Percentiles rank a stretch among this genome's conserved stretches.
Conservation (phyloP, 2,329 filamentous ascomycete genomes). For the Calonectria pauciramosa region DNA sequence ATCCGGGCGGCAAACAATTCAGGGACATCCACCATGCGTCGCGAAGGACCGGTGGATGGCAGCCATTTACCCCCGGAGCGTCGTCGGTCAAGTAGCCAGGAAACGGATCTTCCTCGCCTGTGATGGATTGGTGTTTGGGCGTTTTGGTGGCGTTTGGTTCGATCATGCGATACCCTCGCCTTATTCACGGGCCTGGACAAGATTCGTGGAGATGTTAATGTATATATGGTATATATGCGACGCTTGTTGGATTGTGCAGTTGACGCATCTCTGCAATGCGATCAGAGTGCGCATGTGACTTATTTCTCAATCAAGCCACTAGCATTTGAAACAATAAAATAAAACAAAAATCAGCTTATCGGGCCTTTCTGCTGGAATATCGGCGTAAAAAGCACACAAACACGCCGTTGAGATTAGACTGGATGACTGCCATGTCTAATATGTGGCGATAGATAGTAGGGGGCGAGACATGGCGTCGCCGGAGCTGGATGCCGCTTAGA, state of each 20-base stretch:
- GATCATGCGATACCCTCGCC: conserved; percentile 22
- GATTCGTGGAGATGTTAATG: neutral
- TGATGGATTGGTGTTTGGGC: conserved; percentile 35
- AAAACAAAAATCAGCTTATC: neutral
- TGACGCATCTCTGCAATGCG: neutral
- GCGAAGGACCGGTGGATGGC: conserved; percentile 47
- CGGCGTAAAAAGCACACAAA: neutral
- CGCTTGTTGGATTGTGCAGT: neutral
- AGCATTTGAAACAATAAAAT: neutral
- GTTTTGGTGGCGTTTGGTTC: conserved; percentile 23
- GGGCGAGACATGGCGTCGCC: neutral
- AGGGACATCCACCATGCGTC: conserved; percentile 48
- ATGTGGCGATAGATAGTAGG: neutral
- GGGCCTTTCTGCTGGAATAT: neutral
- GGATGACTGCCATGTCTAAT: too few species aligned
- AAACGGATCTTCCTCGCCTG: conserved; percentile 53
- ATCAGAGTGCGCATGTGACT: neutral
- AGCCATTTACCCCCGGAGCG: conserved; percentile 50
- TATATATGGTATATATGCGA: neutral
- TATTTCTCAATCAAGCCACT: neutral
- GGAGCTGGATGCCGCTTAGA: conserved; percentile 12
- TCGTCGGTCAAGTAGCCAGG: conserved; percentile 54
- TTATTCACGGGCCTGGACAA: conserved; percentile 10
- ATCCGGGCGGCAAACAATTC: conserved; percentile 54
- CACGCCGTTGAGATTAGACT: neutral